phyloP scores from a whole-genome alignment of 805 yeast genomes.

The Yarrowia sp. region DNA sequence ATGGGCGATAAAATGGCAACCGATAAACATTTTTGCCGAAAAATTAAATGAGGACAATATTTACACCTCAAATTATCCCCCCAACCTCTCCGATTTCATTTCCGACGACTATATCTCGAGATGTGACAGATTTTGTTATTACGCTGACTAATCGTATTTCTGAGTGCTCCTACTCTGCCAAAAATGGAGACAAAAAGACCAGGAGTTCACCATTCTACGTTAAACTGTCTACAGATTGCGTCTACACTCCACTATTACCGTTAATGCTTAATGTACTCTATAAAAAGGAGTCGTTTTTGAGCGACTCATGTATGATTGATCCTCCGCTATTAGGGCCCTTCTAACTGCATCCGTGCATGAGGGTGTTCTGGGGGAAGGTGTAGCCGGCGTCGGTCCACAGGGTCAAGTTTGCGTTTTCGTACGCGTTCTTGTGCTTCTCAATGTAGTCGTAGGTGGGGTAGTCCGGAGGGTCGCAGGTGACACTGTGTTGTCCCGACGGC shows the following conservation, averaged over 20 bases:
- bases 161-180: too few relatives aligned
- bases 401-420: constrained; percentile 72
- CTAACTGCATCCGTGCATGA: constrained; percentile 54
- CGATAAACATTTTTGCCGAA: neutral
- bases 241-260: neutral
- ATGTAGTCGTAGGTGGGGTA: constrained; percentile 89
- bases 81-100: too few relatives aligned
- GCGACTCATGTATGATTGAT: constrained; percentile 19
- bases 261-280: constrained; percentile 36
- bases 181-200: too few relatives aligned
- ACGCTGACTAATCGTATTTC: too few relatives aligned
- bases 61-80: too few relatives aligned
- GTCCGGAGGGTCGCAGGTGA: constrained; percentile 87
- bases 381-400: constrained; percentile 81
- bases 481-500: constrained; percentile 64
- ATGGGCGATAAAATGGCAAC: neutral
- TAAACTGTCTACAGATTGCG: too few relatives aligned
- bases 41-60: too few relatives aligned
- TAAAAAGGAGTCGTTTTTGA: constrained; percentile 29
- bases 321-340: neutral
- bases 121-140: too few relatives aligned
- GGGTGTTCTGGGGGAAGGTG: constrained; percentile 64
- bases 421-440: constrained; percentile 69
- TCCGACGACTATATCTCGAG: too few relatives aligned
- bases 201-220: too few relatives aligned